Base-by-base conservation (phyloP, 495 filamentous ascomycete genomes). In the Neurospora tetraspora region DNA sequence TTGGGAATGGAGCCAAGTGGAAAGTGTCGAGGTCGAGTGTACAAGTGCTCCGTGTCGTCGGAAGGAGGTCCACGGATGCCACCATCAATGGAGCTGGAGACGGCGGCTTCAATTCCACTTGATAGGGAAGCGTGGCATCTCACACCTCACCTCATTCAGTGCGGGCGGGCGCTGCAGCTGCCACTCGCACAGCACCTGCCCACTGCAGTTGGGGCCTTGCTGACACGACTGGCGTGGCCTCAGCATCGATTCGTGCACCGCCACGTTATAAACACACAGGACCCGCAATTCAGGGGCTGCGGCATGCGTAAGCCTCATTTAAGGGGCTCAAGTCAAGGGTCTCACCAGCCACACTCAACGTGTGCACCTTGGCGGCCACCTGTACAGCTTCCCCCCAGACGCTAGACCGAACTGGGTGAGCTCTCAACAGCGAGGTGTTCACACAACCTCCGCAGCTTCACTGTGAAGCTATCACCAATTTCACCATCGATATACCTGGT, bases 61-160 rank as follows among this genome's bases (percentile, higher is more conserved):
- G 11, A 12, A 53, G 20, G 45, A 53, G 20, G 45, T 65, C 14
- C 27, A 34, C 53, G 53, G 53, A 61, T 61, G 53, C 45, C 53
- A 61, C 23, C 47, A 65, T 65, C 53, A 65, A 65, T 34, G 27
- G 53, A 65, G 53, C 53, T 65, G 53, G 53, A 16, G 23, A 34
- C 23, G 23, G 53, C 23, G 20, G 53, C 53, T 61, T 79, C 75
- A 72, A 76, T 78, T 61, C 45, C 78, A 80, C 78, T 77, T 76
- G 73, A 74, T 76, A 75, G 76, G 79, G 78, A 79, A 80, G 74
- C 79, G 79, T 80, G 79, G 79, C 79, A 80, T 80, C 78, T 80
- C 79, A 76, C 39, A 65, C 27, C 14, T 16, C 53, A 11, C 45
- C 45, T 27, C 20, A 18, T 65, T 65, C 53, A 65, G 53, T 61